These are phyloP conservation scores for Medicago arabica DNA, from an alignment of 306 rosid species.

Conservation along the genomic window DNA sequence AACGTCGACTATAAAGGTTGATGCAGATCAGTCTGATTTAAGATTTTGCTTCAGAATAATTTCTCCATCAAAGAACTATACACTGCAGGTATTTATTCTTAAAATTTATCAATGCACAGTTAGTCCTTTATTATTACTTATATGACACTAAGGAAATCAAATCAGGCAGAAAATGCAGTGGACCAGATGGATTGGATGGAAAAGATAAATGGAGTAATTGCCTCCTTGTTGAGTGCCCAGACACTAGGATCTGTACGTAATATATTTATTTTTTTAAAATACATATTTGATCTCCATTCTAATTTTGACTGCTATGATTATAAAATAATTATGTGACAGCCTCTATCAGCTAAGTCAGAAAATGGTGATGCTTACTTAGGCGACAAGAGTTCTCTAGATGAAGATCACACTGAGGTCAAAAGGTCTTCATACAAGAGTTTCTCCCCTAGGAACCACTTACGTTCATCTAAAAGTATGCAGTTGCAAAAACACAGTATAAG, in stretches of 20 bases:
- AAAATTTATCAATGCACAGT: slow-evolving; percentile 2
- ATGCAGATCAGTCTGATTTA: slow-evolving; percentile 83
- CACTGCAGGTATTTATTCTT: slow-evolving; percentile 68
- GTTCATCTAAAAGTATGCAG: slow-evolving; percentile 59
- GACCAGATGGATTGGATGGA: slow-evolving; percentile 94
- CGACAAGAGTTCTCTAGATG: slow-evolving; percentile 40
- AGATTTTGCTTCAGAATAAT: slow-evolving; percentile 90
- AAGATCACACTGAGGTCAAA: slow-evolving; percentile 33
- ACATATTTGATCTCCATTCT: slow-evolving; percentile 33
- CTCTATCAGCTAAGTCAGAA: slow-evolving; percentile 52
- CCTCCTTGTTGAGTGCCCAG: slow-evolving; percentile 76
- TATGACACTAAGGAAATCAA: slow-evolving; percentile 35
- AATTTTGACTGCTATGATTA: slow-evolving; percentile 38
- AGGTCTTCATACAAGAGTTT: slow-evolving; percentile 46
- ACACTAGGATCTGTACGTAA: slow-evolving; percentile 59
- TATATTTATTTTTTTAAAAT: slow-evolving; percentile 26
- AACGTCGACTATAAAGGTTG: slow-evolving; percentile 78
- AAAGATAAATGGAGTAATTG: slow-evolving; percentile 81
- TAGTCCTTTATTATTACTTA: slow-evolving; percentile 28
- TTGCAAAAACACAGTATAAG: slow-evolving; percentile 42
- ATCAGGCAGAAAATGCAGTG: slow-evolving; percentile 82
- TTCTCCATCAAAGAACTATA: slow-evolving; percentile 74
- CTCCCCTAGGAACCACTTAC: slow-evolving; percentile 41
- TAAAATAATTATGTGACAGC: slow-evolving; percentile 53
- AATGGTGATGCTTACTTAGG: slow-evolving; percentile 35